Evolutionary conservation across 306 rosid genomes (phyloP).

Genomic region (Acacia acuminata): DNA sequence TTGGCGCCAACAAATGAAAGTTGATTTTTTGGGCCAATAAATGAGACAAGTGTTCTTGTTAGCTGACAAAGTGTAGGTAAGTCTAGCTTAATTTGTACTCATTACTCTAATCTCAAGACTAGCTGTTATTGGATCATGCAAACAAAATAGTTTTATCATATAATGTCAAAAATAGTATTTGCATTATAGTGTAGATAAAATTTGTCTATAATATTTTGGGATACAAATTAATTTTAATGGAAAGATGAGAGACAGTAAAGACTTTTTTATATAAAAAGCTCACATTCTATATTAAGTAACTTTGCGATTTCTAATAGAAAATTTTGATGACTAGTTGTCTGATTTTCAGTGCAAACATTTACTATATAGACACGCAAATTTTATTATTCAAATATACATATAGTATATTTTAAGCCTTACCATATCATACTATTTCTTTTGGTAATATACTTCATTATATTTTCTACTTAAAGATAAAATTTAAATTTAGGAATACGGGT

Average conservation of each 20-base stretch:
- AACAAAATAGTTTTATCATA: background rate
- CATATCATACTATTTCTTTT: background rate
- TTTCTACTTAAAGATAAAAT: background rate
- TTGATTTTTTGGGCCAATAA: background rate
- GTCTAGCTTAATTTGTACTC: conserved; percentile 20
- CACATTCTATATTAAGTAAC: background rate
- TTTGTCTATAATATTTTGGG: too few relatives aligned
- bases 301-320: background rate
- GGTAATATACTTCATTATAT: background rate
- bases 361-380: background rate
- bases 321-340: background rate
- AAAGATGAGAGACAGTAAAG: background rate
- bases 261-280: background rate
- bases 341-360: background rate
- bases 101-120: background rate
- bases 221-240: background rate
- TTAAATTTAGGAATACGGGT: background rate
- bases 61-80: background rate
- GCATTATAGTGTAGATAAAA: too few relatives aligned
- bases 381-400: background rate
- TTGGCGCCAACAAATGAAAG: background rate
- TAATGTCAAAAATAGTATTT: background rate
- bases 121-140: background rate
- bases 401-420: background rate
- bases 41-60: background rate